phyloP scores from a whole-genome alignment of 2,329 filamentous ascomycete genomes.

The Chrysoporthe puriensis region DNA sequence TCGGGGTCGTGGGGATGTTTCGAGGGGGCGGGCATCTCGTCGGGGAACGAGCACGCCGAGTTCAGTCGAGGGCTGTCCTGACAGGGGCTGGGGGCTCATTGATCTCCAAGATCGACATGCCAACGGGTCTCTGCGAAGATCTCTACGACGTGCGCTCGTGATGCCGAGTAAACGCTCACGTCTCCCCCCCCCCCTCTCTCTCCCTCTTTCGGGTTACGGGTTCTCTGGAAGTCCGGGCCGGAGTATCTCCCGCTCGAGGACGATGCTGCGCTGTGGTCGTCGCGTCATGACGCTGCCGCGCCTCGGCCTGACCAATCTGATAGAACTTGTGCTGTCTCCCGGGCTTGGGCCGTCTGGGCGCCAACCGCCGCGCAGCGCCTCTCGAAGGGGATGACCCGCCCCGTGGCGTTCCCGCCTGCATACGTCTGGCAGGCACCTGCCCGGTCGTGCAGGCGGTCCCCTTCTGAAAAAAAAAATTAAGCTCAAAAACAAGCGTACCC shows the following conservation, averaged over 20 bases:
- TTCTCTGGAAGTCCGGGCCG: background rate
- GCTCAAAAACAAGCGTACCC: slow-evolving; percentile 5
- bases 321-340: too few species aligned
- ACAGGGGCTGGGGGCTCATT: background rate
- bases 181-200: too few species aligned
- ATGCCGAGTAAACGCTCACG: background rate
- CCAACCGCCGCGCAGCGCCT: too few species aligned
- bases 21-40: too few species aligned
- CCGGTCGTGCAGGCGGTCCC: background rate
- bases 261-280: background rate
- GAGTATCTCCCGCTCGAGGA: background rate
- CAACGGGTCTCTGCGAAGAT: background rate
- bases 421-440: background rate
- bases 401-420: background rate
- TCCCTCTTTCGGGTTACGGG: background rate
- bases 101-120: background rate
- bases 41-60: too few species aligned
- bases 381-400: too few species aligned
- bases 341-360: too few species aligned
- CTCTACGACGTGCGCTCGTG: background rate
- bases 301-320: too few species aligned
- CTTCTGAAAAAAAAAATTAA: background rate
- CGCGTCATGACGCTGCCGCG: background rate
- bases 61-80: background rate
- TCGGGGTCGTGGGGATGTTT: too few species aligned